Percentiles rank a stretch among this genome's conserved stretches.
Evolutionary conservation across 345 rosid genomes (phyloP).

Genomic region (Noccaea bulbosa): DNA sequence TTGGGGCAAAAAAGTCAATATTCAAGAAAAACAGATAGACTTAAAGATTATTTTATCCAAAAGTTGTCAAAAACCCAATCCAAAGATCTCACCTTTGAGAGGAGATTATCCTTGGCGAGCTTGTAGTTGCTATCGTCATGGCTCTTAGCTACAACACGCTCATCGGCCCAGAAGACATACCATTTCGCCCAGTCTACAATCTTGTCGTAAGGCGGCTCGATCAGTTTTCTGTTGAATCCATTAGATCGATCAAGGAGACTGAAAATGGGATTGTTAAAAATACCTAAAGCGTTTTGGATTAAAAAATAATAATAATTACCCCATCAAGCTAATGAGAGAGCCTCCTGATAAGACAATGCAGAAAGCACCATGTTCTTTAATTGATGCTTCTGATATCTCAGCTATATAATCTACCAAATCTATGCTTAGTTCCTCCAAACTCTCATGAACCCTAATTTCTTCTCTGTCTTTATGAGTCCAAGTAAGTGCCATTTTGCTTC

Average conservation of each 20-base stretch:
- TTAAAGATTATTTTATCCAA: constrained; percentile 1
- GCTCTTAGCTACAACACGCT: constrained; percentile 77
- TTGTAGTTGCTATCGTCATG: constrained; percentile 89
- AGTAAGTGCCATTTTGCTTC: constrained; percentile 65
- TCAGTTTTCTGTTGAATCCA: constrained; percentile 66
- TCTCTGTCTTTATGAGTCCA: constrained; percentile 65
- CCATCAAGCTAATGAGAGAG: constrained; percentile 74
- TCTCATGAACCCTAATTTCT: constrained; percentile 77
- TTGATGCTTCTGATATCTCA: constrained; percentile 78
- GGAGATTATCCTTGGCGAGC: constrained; percentile 73
- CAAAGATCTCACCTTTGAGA: constrained; percentile 63
- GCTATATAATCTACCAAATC: constrained; percentile 88
- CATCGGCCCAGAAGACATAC: constrained; percentile 87
- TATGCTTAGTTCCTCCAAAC: constrained; percentile 67
- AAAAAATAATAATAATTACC: constrained; percentile 46
- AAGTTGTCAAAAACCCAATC: constrained; percentile 9
- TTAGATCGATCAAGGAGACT: constrained; percentile 17
- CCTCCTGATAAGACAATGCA: constrained; percentile 90
- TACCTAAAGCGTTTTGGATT: neutral
- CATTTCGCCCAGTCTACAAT: constrained; percentile 91
- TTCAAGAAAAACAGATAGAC: constrained; percentile 13
- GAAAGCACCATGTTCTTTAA: constrained; percentile 80
- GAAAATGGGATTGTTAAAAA: constrained; percentile 3
- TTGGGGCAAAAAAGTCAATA: constrained; percentile 19
- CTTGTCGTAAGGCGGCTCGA: constrained; percentile 80